phyloP scores from a whole-genome alignment of 2,329 filamentous ascomycete genomes.

The Epichloe brachyelytri region DNA sequence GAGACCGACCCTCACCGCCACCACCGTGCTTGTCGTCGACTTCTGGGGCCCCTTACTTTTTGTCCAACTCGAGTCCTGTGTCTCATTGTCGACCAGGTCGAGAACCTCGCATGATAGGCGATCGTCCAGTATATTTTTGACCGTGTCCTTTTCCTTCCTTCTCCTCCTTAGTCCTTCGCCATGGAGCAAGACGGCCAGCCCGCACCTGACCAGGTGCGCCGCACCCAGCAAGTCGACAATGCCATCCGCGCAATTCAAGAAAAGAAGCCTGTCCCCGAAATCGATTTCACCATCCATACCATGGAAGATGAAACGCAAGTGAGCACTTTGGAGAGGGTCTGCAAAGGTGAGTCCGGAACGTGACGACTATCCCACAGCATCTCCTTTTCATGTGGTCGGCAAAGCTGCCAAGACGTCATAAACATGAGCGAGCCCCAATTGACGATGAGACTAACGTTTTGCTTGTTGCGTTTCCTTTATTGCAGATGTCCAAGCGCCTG shows the following conservation, averaged over 20 bases:
- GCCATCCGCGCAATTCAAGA: slow-evolving; percentile 82
- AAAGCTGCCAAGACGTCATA: neutral
- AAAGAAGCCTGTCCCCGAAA: slow-evolving; percentile 93
- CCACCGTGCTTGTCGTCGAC: slow-evolving; percentile 14
- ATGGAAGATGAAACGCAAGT: slow-evolving; percentile 97
- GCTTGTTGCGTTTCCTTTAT: neutral
- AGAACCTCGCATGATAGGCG: neutral
- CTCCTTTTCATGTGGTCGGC: neutral
- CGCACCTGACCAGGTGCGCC: slow-evolving; percentile 29
- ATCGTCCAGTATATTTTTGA: neutral
- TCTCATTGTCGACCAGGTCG: neutral
- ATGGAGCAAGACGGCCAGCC: slow-evolving; percentile 37
- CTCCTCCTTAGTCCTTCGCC: slow-evolving; percentile 3
- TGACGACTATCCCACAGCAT: neutral
- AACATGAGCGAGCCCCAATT: neutral
- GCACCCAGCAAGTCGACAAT: slow-evolving; percentile 64
- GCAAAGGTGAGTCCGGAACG: slow-evolving; percentile 65
- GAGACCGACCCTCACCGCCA: slow-evolving; percentile 5
- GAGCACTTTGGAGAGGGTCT: slow-evolving; percentile 88
- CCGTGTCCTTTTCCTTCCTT: neutral
- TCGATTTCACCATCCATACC: slow-evolving; percentile 95
- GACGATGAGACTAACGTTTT: slow-evolving; percentile 6
- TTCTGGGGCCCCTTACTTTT: slow-evolving; percentile 6
- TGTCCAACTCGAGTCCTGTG: slow-evolving; percentile 4
- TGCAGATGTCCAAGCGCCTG: slow-evolving; percentile 91